Evolutionary conservation across 2,329 filamentous ascomycete species (phyloP), one percentile per base, ranked within the genome.

Genomic region (Alternaria postmessia): DNA sequence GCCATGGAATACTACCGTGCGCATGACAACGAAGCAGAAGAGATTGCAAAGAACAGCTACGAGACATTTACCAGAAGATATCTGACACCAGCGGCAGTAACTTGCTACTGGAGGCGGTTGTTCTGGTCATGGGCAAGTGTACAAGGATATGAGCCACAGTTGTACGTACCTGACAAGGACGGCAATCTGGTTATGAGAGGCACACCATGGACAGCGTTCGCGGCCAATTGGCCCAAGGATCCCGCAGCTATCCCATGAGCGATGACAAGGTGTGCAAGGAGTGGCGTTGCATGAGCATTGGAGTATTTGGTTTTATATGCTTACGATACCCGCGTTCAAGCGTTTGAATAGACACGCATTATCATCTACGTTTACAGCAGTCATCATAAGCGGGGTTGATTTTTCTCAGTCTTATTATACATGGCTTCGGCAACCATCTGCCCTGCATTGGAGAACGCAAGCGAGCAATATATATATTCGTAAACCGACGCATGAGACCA

Each of bases 151-250:
- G 67, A 73, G 51, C 73, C 73, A 12, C 42, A 67, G 39, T 61
- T 76, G n/a, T 76, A 76, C 53, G 54, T 46, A 2, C 54, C 60
- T 24, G 72, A 74, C 51, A 55, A 64, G 43, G 46, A 69, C 18
- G 70, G 70, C 43, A 68, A 74, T 14, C 65, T 66, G 63, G 63
- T 67, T 7, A 75, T 75, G 70, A 68, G 72, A 28, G 73, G 62
- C 9, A 75, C 72, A 38, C 73, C 73, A 12, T 76, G 72, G 72
- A 75, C 73, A 9, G 73, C 73, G 7, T 76, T 76, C 52, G 72
- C 73, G 24, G 72, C 73, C 43, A 76, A 76, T 44, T 76, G 73
- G 73, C 73, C 73, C 0, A 67, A 69, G 39, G 67, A 75, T 47
- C 73, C 73, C 30, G 68, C 69, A 6, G 60, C 64, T 18, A 75